Evolutionary conservation across 2,329 filamentous ascomycete genomes (phyloP).

Genomic region (Verticillium tricorpus): DNA sequence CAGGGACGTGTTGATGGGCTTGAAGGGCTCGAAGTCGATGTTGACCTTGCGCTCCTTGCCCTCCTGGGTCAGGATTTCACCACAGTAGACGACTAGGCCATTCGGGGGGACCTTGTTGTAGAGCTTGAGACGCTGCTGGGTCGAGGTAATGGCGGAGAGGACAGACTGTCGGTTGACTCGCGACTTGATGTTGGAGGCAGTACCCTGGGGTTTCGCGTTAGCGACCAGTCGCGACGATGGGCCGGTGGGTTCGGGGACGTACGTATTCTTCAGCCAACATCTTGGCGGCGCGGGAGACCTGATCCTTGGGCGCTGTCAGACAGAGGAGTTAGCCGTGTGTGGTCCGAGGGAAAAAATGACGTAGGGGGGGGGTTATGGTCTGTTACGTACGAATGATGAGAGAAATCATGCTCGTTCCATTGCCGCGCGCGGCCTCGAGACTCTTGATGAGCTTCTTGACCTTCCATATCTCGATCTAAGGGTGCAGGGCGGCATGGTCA

Average conservation of each 20-base stretch:
- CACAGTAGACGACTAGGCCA: conserved; percentile 96
- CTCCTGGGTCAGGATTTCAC: conserved; percentile 98
- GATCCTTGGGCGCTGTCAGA: conserved; percentile 83
- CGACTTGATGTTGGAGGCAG: conserved; percentile 98
- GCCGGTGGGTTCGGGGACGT: conserved; percentile 30
- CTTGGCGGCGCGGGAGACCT: conserved; percentile 92
- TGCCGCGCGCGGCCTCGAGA: conserved; percentile 92
- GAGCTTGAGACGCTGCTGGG: conserved; percentile 96
- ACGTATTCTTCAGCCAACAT: conserved; percentile 99
- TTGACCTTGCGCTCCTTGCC: conserved; percentile 99
- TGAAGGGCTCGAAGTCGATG: conserved; percentile 99
- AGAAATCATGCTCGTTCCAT: conserved; percentile 99
- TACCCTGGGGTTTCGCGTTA: conserved; percentile 58
- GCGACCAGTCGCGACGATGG: neutral
- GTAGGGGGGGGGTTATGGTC: conserved; percentile 3
- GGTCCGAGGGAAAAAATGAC: neutral
- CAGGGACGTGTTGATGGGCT: conserved; percentile 98
- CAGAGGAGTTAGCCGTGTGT: neutral
- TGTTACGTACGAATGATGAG: conserved; percentile 79
- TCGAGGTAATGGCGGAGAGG: conserved; percentile 96
- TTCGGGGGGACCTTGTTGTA: conserved; percentile 99
- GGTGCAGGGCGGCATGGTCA: conserved; percentile 11
- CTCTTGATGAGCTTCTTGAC: conserved; percentile 99
- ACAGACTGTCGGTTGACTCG: conserved; percentile 98
- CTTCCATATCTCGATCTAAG: conserved; percentile 80